Conservation (phyloP, 257 asterid genomes). For the Solanum medicagineum region DNA sequence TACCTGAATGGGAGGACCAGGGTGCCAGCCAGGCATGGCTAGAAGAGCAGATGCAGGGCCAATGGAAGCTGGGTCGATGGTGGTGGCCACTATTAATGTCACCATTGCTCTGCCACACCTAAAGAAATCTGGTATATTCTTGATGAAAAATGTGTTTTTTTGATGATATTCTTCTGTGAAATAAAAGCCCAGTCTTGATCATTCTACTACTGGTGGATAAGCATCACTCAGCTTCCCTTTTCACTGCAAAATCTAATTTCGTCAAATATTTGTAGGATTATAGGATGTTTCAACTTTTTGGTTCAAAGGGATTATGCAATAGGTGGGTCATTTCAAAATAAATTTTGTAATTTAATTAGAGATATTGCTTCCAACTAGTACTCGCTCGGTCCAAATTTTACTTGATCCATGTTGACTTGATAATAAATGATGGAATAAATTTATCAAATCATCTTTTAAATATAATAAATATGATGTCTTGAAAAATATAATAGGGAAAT, state of each 20-base stretch:
- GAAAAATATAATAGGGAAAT: too few species aligned
- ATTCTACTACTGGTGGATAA: not conserved
- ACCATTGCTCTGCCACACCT: conserved; percentile 8
- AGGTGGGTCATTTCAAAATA: not conserved
- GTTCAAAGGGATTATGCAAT: not conserved
- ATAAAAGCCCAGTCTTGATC: not conserved
- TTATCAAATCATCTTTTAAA: too few species aligned
- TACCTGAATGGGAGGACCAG: conserved; percentile 28
- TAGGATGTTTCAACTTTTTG: not conserved
- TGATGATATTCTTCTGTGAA: not conserved
- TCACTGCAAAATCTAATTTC: not conserved
- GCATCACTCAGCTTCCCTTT: not conserved
- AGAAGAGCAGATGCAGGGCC: conserved; percentile 27
- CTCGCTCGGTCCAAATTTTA: too few species aligned
- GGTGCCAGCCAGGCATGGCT: conserved; percentile 31
- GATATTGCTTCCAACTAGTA: not conserved
- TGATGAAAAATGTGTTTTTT: not conserved
- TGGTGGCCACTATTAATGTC: conserved; percentile 22
- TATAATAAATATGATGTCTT: too few species aligned
- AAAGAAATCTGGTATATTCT: not conserved
- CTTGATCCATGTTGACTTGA: too few species aligned
- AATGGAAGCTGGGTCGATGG: conserved; percentile 23
- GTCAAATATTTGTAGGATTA: not conserved
- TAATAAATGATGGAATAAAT: accelerated
- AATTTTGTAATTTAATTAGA: not conserved